These are phyloP conservation scores for Boletus barrowsii DNA, from an alignment of 768 basidiomycete species.

Conservation along the genomic window DNA sequence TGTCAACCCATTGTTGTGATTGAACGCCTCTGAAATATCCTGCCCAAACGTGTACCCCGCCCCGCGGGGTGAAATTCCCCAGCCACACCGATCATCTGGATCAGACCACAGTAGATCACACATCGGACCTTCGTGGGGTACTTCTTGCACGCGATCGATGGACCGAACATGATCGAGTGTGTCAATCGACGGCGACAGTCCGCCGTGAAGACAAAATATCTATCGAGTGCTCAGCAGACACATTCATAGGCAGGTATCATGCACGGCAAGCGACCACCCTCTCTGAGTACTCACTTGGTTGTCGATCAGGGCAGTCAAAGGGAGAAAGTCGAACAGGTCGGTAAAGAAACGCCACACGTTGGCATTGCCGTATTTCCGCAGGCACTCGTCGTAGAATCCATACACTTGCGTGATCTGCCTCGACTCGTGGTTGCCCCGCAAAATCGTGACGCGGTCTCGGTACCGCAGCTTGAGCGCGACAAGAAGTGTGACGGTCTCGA, in stretches of 20 bases:
- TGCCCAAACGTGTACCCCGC: constrained; percentile 99
- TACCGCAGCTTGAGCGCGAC: constrained; percentile 97
- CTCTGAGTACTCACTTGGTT: constrained; percentile 77
- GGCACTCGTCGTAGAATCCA: constrained; percentile 99
- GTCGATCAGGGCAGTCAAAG: constrained; percentile 96
- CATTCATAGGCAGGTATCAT: neutral
- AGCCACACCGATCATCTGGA: constrained; percentile 98
- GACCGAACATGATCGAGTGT: constrained; percentile 98
- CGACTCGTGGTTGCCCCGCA: constrained; percentile 98
- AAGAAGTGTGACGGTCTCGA: constrained; percentile 96
- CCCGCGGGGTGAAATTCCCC: constrained; percentile 98
- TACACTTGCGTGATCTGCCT: constrained; percentile 99
- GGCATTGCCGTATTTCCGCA: constrained; percentile 99
- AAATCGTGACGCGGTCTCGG: constrained; percentile 95
- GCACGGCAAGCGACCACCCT: neutral
- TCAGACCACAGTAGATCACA: constrained; percentile 99
- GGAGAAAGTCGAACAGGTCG: constrained; percentile 96
- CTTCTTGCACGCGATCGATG: constrained; percentile 98
- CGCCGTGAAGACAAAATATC: constrained; percentile 99
- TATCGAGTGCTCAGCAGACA: constrained; percentile 31
- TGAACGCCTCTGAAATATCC: constrained; percentile 98
- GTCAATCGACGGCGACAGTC: constrained; percentile 97
- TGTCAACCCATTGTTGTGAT: constrained; percentile 98
- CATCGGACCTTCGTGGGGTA: constrained; percentile 99
- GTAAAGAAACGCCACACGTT: constrained; percentile 99